Base-by-base conservation (phyloP, 2,329 filamentous ascomycete genomes). In the Sphaerostilbella broomeana region DNA sequence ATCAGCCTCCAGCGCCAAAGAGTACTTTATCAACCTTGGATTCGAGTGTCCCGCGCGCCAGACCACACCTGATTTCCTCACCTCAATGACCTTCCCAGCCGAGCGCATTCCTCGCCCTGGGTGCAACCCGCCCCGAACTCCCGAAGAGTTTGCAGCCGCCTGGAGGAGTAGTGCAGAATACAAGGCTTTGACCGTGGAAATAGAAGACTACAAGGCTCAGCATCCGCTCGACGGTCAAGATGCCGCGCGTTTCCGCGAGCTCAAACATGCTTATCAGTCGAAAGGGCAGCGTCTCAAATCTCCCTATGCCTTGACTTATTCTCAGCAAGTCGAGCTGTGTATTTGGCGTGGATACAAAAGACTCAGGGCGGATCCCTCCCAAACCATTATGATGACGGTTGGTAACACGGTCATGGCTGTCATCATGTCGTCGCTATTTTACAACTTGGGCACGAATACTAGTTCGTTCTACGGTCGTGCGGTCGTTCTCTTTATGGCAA, bases 31-130 rank as follows among this genome's bases (percentile, higher is more conserved):
- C 40, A 60, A 69, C 9, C 62, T 84, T 4, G 53, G 53, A 2
- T 52, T 65, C 21, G 55, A 78, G 45, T 85, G 81, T 2, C 74
- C 75, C 0, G 60, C 72, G 1, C 72, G 77, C 16, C 72, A 73
- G 57, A 81, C 77, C 0, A 76, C 71, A 0, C 73, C 77, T 6
- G 78, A 82, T 47, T 82, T 81, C 59, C 54, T 81, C 34, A 81
- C 77, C 2, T 68, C 67, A 2, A 63, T 73, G 16, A 72, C 68
- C 4, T 55, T 49, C 15, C 52, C 56, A 1, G 44, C 47, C 6
- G 59, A 62, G 40, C 58, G 59, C 27, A 15, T 35, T 18, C 27
- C 39, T 24, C 27, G 35, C 6, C 5, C 19, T 10, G 35, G 34
- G 19, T 45, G n/a, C n/a, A 41, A 30, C 3, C 29, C 37, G 1